phyloP scores from a whole-genome alignment of 2,329 filamentous ascomycete species.

The Colletotrichum ledebouriae region DNA sequence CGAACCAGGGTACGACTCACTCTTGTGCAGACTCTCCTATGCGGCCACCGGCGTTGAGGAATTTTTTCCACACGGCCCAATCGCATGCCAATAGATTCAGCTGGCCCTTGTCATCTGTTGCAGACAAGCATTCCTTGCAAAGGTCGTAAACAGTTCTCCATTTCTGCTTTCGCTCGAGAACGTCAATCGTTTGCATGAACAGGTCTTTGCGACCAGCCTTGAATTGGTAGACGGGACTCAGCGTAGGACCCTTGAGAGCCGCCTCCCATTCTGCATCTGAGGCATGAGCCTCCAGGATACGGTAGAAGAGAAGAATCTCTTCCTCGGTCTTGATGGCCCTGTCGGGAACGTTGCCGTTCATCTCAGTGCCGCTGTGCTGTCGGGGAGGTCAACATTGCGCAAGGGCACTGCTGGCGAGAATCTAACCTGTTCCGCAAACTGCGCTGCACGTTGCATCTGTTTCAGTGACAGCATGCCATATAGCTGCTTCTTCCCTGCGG shows the following conservation, averaged over 20 bases:
- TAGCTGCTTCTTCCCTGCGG: constrained; percentile 63
- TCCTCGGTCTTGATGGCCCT: constrained; percentile 61
- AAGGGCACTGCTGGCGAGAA: not conserved
- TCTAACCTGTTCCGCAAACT: constrained; percentile 58
- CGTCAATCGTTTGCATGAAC: constrained; percentile 56
- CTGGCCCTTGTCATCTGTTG: constrained; percentile 53
- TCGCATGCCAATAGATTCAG: constrained; percentile 62
- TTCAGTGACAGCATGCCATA: constrained; percentile 65
- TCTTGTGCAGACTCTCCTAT: constrained; percentile 49
- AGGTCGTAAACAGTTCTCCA: constrained; percentile 60
- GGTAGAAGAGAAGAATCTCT: constrained; percentile 64
- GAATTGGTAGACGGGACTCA: constrained; percentile 61
- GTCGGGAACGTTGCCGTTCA: constrained; percentile 42
- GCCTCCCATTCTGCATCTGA: constrained; percentile 57
- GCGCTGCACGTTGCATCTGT: constrained; percentile 65
- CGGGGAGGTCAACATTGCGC: not conserved
- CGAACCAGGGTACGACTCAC: constrained; percentile 48
- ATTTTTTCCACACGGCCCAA: constrained; percentile 56
- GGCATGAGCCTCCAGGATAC: constrained; percentile 60
- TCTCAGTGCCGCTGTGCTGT: constrained; percentile 16
- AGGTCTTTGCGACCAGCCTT: constrained; percentile 62
- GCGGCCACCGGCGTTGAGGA: constrained; percentile 55
- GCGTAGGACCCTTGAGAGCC: constrained; percentile 54
- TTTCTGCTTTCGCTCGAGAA: constrained; percentile 54
- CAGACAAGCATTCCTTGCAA: constrained; percentile 59